These are phyloP conservation scores for Tagetes patula DNA, from an alignment of 129 eudicot genomes.

Conservation along the genomic window DNA sequence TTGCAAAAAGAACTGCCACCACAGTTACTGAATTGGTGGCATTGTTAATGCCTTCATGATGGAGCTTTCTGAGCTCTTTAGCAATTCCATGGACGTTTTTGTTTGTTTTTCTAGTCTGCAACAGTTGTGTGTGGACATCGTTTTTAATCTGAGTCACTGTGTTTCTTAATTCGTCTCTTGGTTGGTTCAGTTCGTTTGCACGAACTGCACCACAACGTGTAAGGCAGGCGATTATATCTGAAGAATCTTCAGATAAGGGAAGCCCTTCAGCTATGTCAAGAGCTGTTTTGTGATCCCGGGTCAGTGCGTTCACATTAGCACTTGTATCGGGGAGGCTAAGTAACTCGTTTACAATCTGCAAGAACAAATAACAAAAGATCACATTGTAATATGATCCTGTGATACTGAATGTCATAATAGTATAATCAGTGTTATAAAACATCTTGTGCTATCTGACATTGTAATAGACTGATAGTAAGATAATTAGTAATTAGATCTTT, in stretches of 20 bases:
- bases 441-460: background rate
- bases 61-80: conserved; percentile 84
- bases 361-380: background rate
- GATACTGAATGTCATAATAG: too few species aligned
- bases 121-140: conserved; percentile 78
- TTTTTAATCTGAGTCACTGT: conserved; percentile 84
- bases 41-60: conserved; percentile 82
- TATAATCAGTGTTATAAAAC: too few species aligned
- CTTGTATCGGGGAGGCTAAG: conserved; percentile 69
- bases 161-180: conserved; percentile 79
- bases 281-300: conserved; percentile 79
- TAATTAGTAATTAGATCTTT: too few species aligned
- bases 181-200: conserved; percentile 88
- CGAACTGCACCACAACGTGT: conserved; percentile 67
- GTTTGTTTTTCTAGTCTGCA: conserved; percentile 74
- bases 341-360: conserved; percentile 87
- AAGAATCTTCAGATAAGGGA: conserved; percentile 70
- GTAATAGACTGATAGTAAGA: background rate
- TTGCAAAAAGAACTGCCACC: conserved; percentile 93
- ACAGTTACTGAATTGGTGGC: conserved; percentile 94
- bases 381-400: too few species aligned
- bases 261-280: conserved; percentile 89
- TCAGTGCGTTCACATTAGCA: conserved; percentile 76
- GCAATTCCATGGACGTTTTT: conserved; percentile 81
- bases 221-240: conserved; percentile 56